These are phyloP conservation scores for Alternaria arbusti DNA, from an alignment of 2,329 filamentous ascomycete species.

Conservation along the genomic window DNA sequence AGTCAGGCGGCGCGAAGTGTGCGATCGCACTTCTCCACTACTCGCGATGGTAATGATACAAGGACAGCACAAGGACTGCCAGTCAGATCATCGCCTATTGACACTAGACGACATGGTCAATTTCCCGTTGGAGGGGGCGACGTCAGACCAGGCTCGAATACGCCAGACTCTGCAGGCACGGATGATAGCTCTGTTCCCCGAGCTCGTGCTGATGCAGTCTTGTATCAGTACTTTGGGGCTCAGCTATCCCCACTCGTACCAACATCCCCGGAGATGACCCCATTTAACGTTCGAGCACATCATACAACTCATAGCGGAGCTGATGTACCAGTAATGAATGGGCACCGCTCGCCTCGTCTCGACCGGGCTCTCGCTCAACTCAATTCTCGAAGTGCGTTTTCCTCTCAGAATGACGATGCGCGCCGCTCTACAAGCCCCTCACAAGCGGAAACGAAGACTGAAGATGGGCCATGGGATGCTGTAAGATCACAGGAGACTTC, in stretches of 20 bases:
- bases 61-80: not conserved
- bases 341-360: not conserved
- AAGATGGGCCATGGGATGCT: not conserved
- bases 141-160: not conserved
- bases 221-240: conserved; percentile 3
- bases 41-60: not conserved
- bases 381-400: not conserved
- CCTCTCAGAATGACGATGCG: not conserved
- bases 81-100: not conserved
- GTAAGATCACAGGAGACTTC: not conserved
- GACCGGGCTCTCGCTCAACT: not conserved
- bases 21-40: not conserved
- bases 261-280: not conserved
- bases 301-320: not conserved
- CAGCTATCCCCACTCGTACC: not conserved
- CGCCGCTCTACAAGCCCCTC: not conserved
- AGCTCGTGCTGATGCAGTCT: not conserved
- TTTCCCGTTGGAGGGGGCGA: too few species aligned
- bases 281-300: not conserved
- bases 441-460: not conserved
- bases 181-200: not conserved
- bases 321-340: not conserved
- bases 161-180: not conserved
- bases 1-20: not conserved
- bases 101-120: not conserved